These are phyloP conservation scores for Apiotrichum gracile DNA, from an alignment of 1,284 basidiomycete genomes.

Conservation along the genomic window DNA sequence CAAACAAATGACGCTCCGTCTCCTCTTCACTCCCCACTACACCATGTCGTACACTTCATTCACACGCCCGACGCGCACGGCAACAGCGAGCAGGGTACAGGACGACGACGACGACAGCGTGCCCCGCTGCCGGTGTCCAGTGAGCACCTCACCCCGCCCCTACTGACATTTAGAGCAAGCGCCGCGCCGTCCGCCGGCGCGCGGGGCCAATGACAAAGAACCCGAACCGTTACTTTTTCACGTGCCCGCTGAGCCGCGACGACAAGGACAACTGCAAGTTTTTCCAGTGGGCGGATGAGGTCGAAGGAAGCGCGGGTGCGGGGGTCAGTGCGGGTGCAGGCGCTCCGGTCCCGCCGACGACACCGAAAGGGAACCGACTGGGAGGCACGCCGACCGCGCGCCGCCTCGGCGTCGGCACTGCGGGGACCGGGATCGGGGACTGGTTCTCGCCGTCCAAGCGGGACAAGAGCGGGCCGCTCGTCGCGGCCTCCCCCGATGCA, in stretches of 20 bases:
- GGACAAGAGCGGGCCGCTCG: no score
- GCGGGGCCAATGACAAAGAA: constrained; percentile 34
- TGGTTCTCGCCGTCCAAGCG: not conserved
- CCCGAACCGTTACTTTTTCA: constrained; percentile 38
- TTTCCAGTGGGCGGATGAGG: constrained; percentile 44
- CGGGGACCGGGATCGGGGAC: not conserved
- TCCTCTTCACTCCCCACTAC: no score
- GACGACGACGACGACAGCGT: not conserved
- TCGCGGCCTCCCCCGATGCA: no score
- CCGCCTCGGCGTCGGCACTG: not conserved
- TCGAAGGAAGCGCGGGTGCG: not conserved
- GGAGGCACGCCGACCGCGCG: not conserved
- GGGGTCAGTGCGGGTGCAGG: not conserved
- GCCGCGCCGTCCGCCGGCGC: not conserved
- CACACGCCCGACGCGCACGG: no score
- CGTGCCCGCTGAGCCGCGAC: constrained; percentile 29
- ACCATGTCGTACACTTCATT: no score
- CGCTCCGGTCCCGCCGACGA: not conserved
- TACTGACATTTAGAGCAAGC: constrained; percentile 4
- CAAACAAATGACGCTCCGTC: not conserved
- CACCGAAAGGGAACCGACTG: not conserved
- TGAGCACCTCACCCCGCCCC: not conserved
- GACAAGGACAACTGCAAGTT: constrained; percentile 38
- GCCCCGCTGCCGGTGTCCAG: not conserved
- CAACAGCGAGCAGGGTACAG: no score